Conservation (phyloP, 495 filamentous ascomycete genomes). For the Trichoderma erinaceum region DNA sequence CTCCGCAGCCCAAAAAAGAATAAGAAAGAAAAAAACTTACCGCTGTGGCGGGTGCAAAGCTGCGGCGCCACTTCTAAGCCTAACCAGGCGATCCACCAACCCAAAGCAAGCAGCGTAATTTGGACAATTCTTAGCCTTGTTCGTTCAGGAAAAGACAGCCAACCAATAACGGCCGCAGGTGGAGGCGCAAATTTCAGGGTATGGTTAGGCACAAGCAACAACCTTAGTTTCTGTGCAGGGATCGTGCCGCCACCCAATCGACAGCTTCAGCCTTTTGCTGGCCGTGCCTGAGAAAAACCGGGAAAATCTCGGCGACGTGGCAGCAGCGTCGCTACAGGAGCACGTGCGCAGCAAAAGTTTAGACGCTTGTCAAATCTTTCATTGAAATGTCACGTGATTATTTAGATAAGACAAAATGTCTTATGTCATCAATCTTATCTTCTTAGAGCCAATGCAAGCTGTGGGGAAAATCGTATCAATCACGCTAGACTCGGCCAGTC, state of each 20-base stretch:
- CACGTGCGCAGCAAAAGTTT: not conserved
- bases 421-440: not conserved
- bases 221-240: not conserved
- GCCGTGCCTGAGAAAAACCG: not conserved
- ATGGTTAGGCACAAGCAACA: no score
- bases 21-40: no score
- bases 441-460: not conserved
- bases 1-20: not conserved
- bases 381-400: not conserved
- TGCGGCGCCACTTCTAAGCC: not conserved
- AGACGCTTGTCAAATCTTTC: not conserved
- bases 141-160: not conserved
- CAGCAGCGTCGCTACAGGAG: not conserved
- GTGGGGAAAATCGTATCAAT: not conserved
- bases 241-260: not conserved
- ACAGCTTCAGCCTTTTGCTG: not conserved
- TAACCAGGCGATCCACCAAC: no score
- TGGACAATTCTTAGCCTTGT: not conserved
- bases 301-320: no score
- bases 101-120: not conserved
- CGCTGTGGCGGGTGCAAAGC: not conserved
- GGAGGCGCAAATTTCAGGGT: not conserved
- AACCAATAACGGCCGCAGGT: not conserved
- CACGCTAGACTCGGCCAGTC: slow-evolving; percentile 11
- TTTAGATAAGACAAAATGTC: not conserved